Percentiles rank a stretch among this genome's conserved stretches.
Evolutionary conservation across 441 rosid species (phyloP).

Genomic region (Cnidoscolus chayamansa): DNA sequence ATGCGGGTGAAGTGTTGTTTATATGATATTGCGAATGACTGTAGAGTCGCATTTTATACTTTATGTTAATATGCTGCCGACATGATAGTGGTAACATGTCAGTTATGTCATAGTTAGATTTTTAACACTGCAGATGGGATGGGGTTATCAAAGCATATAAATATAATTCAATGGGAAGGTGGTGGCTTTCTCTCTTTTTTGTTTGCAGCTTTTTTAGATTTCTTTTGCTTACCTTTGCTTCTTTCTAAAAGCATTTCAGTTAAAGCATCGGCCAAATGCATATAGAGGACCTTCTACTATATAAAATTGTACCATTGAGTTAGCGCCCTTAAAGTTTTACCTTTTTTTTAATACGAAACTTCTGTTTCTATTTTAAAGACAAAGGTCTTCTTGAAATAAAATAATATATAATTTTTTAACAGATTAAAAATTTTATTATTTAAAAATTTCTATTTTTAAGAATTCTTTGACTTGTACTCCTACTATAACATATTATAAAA

Average conservation of each 20-base stretch:
- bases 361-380: too few species aligned
- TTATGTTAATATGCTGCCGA: background rate
- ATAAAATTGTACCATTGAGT: too few species aligned
- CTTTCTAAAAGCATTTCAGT: background rate
- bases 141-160: background rate
- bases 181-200: background rate
- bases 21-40: background rate
- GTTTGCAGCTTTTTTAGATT: background rate
- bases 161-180: background rate
- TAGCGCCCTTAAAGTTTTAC: too few species aligned
- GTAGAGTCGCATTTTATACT: background rate
- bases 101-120: background rate
- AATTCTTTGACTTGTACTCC: too few species aligned
- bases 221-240: background rate
- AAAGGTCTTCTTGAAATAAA: too few species aligned
- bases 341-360: too few species aligned
- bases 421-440: too few species aligned
- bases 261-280: too few species aligned
- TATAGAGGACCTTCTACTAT: too few species aligned
- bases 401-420: too few species aligned
- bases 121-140: background rate
- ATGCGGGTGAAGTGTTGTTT: background rate
- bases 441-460: too few species aligned
- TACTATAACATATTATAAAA: too few species aligned
- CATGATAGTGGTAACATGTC: background rate